Evolutionary conservation across 2,329 filamentous ascomycete genomes (phyloP).

Genomic region (Scedosporium minutisporum): DNA sequence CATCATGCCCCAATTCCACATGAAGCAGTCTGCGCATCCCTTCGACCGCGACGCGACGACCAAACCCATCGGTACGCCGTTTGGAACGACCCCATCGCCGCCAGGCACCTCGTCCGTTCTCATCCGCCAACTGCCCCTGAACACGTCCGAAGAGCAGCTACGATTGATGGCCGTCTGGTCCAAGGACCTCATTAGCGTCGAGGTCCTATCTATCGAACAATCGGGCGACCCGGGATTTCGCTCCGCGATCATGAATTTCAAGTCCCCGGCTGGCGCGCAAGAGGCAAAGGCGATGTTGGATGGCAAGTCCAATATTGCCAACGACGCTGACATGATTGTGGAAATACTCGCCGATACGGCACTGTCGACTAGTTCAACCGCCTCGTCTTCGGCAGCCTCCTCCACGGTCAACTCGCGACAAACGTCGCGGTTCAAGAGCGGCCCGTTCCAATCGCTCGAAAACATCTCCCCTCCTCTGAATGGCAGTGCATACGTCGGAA

Average conservation of each 20-base stretch:
- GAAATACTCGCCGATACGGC: conserved; percentile 39
- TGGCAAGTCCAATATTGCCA: conserved; percentile 41
- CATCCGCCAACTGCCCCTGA: conserved; percentile 44
- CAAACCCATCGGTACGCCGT: conserved; percentile 30
- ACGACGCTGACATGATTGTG: conserved; percentile 43
- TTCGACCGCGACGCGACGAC: conserved; percentile 31
- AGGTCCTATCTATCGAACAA: conserved; percentile 39
- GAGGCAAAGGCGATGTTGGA: conserved; percentile 50
- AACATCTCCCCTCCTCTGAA: conserved; percentile 53
- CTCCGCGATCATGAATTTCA: conserved; percentile 45
- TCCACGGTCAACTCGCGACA: conserved; percentile 21
- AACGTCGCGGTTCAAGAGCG: conserved; percentile 48
- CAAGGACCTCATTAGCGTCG: conserved; percentile 41
- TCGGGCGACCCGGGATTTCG: conserved; percentile 40
- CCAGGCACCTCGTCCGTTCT: conserved; percentile 27
- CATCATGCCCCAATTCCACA: conserved; percentile 3
- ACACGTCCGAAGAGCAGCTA: conserved; percentile 43
- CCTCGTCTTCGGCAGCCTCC: conserved; percentile 31
- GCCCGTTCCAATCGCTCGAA: conserved; percentile 51
- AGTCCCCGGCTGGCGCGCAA: conserved; percentile 39
- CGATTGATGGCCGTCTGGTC: conserved; percentile 50
- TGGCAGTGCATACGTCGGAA: conserved; percentile 38
- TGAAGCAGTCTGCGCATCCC: conserved; percentile 5
- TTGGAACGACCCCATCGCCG: conserved; percentile 10
- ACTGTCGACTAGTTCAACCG: conserved; percentile 28